These are phyloP conservation scores for Coemansia sp. DNA, from an alignment of 192 early-diverging fungal species.

Conservation along the genomic window DNA sequence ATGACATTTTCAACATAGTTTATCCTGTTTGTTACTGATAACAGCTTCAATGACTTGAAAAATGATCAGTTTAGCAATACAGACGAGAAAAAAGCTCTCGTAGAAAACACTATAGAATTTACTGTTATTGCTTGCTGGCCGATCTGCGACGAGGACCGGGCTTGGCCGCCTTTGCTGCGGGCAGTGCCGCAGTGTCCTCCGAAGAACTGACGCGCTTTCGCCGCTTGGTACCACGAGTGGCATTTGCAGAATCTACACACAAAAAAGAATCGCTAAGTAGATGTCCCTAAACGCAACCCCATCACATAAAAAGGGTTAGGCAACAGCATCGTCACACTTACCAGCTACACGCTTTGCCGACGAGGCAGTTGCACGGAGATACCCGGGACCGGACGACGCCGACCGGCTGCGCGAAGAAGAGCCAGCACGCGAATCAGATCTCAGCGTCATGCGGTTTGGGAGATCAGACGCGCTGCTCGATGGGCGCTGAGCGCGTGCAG, in stretches of 20 bases:
- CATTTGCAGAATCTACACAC: conserved; percentile 19
- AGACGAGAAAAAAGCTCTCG: neutral
- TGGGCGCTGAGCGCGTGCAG: conserved; percentile 21
- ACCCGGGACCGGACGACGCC: conserved; percentile 23
- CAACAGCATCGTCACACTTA: conserved; percentile 4
- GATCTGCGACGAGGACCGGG: conserved; percentile 26
- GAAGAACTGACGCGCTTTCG: conserved; percentile 24
- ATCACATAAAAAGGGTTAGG: too few relatives aligned
- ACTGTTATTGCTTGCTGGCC: conserved; percentile 16
- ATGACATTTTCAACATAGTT: too few relatives aligned
- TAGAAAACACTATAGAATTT: neutral
- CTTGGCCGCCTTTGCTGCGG: conserved; percentile 22
- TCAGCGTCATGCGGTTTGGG: conserved; percentile 40
- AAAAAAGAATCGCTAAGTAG: neutral
- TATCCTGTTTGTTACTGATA: too few relatives aligned
- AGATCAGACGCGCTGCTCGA: neutral
- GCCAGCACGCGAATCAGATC: conserved; percentile 18
- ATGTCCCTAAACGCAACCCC: neutral
- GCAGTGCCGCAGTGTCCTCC: conserved; percentile 4
- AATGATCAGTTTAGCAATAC: neutral
- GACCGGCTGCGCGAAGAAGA: neutral
- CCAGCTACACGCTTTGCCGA: conserved; percentile 38
- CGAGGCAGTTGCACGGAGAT: conserved; percentile 45
- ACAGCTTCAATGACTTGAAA: neutral
- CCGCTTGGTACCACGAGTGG: conserved; percentile 36